Evolutionary conservation across 1,284 basidiomycete genomes (phyloP), one percentile per base, ranked within the genome.

Genomic region (Hortiboletus rubellus): DNA sequence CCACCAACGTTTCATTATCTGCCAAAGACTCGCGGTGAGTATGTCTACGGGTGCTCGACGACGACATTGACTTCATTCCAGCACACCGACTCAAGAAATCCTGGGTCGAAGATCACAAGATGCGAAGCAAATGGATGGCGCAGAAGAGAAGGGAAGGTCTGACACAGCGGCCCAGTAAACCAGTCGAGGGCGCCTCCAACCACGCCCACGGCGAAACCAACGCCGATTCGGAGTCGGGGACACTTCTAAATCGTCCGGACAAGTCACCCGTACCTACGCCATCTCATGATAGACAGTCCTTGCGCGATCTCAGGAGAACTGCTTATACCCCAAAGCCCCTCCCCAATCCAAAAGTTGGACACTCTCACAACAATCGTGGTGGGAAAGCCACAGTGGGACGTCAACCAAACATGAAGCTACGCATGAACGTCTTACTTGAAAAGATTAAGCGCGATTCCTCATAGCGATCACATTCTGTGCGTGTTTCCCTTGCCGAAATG

Each of bases 391-490:
- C 66, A 31, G 56, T 57, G 17, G 40, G 58, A 47, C 50, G 64
- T 51, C 90, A 91, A 65, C 89, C 89, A 11, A 82, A 91, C 66
- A 92, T 92, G 90, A 86, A 85, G 62, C 68, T 87, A 54, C 82
- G 89, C 30, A 92, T 92, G 89, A 81, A 82, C 61, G 84, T 81
- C n/a, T 80, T 92, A 78, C 78, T 92, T 46, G 86, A 88, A 66
- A 86, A 84, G 68, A 90, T 91, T 61, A 87, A 89, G 71, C 81
- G 80, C 50, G 81, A 86, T 62, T 71, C 76, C 52, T 66, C 73
- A 52, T 63, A 65, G 42, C 27, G 17, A 22, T 46, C 22, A 9
- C 33, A 31, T 50, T 42, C 17, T 14, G 61, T 62, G 22, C 9
- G 60, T 55, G 34, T 38, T 46, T 54, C 43, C 17, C n/a, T 47